These are phyloP conservation scores for Strobilomyces echinocephalus DNA, from an alignment of 768 basidiomycete genomes.

Conservation along the genomic window DNA sequence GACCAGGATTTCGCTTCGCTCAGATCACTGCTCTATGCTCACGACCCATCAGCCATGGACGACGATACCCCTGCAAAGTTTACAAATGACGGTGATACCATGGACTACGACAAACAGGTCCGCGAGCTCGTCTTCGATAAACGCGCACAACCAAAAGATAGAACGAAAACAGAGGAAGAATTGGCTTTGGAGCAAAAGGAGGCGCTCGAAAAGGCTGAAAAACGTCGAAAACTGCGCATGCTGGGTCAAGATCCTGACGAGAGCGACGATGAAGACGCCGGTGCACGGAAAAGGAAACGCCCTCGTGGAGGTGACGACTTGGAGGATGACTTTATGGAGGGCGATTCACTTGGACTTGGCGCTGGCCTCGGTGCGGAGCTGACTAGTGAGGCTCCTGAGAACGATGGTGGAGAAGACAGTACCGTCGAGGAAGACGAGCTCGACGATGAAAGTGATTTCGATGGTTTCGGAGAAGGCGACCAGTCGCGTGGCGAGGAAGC, in stretches of 20 bases:
- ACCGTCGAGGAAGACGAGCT: slow-evolving; percentile 30
- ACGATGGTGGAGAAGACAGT: slow-evolving; percentile 28
- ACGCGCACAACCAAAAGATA: slow-evolving; percentile 88
- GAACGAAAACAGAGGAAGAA: slow-evolving; percentile 96
- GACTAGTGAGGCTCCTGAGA: slow-evolving; percentile 37
- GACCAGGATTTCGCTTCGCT: slow-evolving; percentile 85
- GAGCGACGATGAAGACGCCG: slow-evolving; percentile 51
- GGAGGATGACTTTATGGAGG: slow-evolving; percentile 76
- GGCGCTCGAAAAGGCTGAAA: slow-evolving; percentile 80
- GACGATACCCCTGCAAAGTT: slow-evolving; percentile 26
- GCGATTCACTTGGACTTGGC: slow-evolving; percentile 34
- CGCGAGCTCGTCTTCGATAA: slow-evolving; percentile 91
- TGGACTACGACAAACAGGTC: slow-evolving; percentile 89
- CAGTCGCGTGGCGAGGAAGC: slow-evolving; percentile 37
- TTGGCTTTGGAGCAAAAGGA: slow-evolving; percentile 85
- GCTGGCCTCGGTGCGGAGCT: slow-evolving; percentile 35
- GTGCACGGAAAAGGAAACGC: slow-evolving; percentile 44
- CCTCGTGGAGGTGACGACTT: slow-evolving; percentile 78
- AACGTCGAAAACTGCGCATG: slow-evolving; percentile 75
- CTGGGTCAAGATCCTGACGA: slow-evolving; percentile 70
- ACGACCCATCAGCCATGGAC: slow-evolving; percentile 43
- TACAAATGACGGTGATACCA: slow-evolving; percentile 26
- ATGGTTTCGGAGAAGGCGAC: slow-evolving; percentile 31
- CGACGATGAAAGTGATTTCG: slow-evolving; percentile 30
- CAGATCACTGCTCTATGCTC: slow-evolving; percentile 63